Conservation (phyloP, 208 protist species). For the Trypanosoma mega region DNA sequence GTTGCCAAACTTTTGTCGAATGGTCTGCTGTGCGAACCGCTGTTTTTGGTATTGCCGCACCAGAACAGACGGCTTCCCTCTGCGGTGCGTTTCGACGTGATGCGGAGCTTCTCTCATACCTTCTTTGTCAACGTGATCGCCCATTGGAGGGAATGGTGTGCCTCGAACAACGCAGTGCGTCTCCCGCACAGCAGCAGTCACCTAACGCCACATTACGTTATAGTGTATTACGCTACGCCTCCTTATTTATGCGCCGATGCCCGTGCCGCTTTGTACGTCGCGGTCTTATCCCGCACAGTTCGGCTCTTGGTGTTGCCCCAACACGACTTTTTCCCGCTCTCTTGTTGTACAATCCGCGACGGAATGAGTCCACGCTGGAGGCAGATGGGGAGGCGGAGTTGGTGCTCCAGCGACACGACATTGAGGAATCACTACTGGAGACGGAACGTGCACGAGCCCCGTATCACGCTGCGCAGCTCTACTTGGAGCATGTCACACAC, state of each 20-base stretch:
- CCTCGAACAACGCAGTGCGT: conserved; percentile 22
- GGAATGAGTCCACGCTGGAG: conserved; percentile 30
- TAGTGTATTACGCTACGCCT: conserved; percentile 11
- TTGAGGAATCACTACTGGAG: conserved; percentile 26
- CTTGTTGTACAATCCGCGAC: conserved; percentile 25
- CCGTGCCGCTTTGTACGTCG: conserved; percentile 35
- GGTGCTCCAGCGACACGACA: conserved; percentile 30
- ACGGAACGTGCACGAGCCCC: conserved; percentile 11
- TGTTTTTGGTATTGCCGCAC: conserved; percentile 18
- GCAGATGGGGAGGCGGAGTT: conserved; percentile 15
- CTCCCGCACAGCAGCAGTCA: too few relatives aligned
- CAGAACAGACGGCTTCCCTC: conserved; percentile 2
- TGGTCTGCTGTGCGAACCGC: conserved; percentile 14
- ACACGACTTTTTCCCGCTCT: conserved; percentile 32
- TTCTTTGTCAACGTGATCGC: conserved; percentile 21
- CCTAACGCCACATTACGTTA: neutral
- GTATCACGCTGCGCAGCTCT: conserved; percentile 20
- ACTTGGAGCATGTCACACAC: conserved; percentile 21
- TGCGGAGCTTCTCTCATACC: conserved; percentile 6
- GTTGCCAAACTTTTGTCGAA: conserved; percentile 12
- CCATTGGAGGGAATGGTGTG: conserved; percentile 35
- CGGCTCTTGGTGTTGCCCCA: conserved; percentile 12
- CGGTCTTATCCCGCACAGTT: conserved; percentile 26
- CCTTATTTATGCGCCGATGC: conserved; percentile 28
- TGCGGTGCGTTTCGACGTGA: conserved; percentile 7